phyloP scores from a whole-genome alignment of 306 rosid genomes.

The Cucurbita argyrosperma region DNA sequence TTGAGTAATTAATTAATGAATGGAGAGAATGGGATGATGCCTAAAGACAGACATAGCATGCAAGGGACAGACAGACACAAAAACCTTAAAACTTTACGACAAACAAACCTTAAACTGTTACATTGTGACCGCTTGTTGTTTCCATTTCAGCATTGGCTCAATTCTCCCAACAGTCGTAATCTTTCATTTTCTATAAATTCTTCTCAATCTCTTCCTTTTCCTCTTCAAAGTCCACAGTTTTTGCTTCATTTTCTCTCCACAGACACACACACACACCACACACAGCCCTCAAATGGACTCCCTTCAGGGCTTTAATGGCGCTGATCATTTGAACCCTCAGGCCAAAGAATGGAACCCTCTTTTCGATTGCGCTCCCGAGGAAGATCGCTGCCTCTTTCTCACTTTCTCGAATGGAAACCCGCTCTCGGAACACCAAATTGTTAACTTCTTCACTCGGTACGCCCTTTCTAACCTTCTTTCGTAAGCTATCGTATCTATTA shows the following conservation, averaged over 20 bases:
- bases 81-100: not conserved
- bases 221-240: not conserved
- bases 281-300: not conserved
- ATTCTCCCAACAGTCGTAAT: slow-evolving; percentile 3
- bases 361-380: slow-evolving; percentile 8
- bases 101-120: not conserved
- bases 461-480: not conserved
- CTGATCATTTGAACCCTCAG: slow-evolving; percentile 12
- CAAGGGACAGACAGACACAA: not conserved
- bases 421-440: slow-evolving; percentile 6
- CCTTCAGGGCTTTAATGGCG: not conserved
- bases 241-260: not conserved
- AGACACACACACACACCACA: not conserved
- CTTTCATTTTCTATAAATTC: not conserved
- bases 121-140: not conserved
- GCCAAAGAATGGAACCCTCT: slow-evolving; percentile 19
- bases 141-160: not conserved
- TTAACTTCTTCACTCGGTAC: slow-evolving; percentile 22
- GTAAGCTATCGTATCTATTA: too few relatives aligned
- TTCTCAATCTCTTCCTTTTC: not conserved
- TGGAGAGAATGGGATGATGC: not conserved
- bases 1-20: not conserved
- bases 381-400: slow-evolving; percentile 22
- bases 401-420: slow-evolving; percentile 28
- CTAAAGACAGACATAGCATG: not conserved